A percentile compares a stretch with the other conserved stretches of the same genome.
phyloP scores from a whole-genome alignment of 192 early-diverging fungal species.

The Thamnidium elegans region DNA sequence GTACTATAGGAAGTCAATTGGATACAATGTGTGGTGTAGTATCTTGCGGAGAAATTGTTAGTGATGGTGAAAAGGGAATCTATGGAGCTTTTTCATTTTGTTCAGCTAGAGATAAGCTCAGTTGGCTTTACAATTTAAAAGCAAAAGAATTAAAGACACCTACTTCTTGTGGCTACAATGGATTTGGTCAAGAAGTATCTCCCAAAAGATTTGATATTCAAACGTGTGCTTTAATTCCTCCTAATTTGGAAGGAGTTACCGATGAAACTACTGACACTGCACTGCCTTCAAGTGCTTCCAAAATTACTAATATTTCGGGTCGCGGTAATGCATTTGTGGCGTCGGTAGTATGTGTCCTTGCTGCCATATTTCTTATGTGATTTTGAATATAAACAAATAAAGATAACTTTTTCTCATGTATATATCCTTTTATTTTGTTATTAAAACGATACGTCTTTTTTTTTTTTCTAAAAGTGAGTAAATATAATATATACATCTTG shows the following conservation, averaged over 20 bases:
- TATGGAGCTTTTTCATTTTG: slow-evolving; percentile 53
- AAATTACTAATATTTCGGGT: too few relatives aligned
- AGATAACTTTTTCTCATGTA: too few relatives aligned
- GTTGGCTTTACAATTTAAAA: slow-evolving; percentile 47
- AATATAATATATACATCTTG: too few relatives aligned
- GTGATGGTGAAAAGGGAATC: slow-evolving; percentile 37
- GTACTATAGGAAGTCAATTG: slow-evolving; percentile 36
- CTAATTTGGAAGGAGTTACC: not conserved
- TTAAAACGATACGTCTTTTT: too few relatives aligned
- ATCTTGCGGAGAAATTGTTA: slow-evolving; percentile 45
- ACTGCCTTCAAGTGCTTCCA: too few relatives aligned
- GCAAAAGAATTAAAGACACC: not conserved
- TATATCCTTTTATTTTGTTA: too few relatives aligned
- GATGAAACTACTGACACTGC: not conserved
- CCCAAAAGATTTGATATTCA: slow-evolving; percentile 22
- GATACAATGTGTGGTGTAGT: slow-evolving; percentile 45
- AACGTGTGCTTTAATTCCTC: slow-evolving; percentile 13
- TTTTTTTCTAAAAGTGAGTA: too few relatives aligned
- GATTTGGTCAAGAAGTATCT: slow-evolving; percentile 13
- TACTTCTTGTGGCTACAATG: slow-evolving; percentile 23
- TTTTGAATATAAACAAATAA: not conserved
- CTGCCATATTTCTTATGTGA: not conserved
- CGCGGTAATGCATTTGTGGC: not conserved
- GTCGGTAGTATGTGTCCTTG: not conserved
- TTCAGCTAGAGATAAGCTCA: slow-evolving; percentile 41